Conservation (phyloP, 2,329 filamentous ascomycete species). For the Dryadomyces sulphureus region DNA sequence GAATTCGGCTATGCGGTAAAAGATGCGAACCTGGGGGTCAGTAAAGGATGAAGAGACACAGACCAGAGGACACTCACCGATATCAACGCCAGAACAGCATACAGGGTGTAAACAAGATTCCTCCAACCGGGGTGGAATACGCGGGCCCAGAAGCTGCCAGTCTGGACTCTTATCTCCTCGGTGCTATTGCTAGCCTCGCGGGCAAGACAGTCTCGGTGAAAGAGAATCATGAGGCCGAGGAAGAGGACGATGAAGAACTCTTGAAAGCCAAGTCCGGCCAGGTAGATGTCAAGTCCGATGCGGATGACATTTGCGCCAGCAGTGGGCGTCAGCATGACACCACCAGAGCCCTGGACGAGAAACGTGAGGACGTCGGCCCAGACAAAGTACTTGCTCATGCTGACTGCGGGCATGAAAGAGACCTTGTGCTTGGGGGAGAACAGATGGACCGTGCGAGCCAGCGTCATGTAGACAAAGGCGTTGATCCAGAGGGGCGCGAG, state of each 20-base stretch:
- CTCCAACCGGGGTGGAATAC: conserved; percentile 16
- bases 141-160: background rate
- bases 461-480: conserved; percentile 28
- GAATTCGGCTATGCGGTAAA: conserved; percentile 46
- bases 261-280: conserved; percentile 22
- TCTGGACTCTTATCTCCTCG: background rate
- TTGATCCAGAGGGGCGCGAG: conserved; percentile 30
- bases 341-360: conserved; percentile 26
- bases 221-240: conserved; percentile 18
- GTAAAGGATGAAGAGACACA: conserved; percentile 4
- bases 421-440: conserved; percentile 15
- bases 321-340: conserved; percentile 18
- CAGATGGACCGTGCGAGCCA: conserved; percentile 24
- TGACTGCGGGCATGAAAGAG: conserved; percentile 16
- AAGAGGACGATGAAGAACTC: conserved; percentile 24
- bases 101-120: conserved; percentile 19
- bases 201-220: conserved; percentile 17
- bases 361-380: conserved; percentile 32
- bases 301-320: conserved; percentile 13
- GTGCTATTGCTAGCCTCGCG: background rate
- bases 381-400: conserved; percentile 30
- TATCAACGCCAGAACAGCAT: conserved; percentile 20
- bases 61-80: conserved; percentile 15
- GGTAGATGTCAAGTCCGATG: conserved; percentile 24
- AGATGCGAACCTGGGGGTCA: conserved; percentile 32